Conservation (phyloP, 179 eudicot species). For the Corrigiola litoralis region DNA sequence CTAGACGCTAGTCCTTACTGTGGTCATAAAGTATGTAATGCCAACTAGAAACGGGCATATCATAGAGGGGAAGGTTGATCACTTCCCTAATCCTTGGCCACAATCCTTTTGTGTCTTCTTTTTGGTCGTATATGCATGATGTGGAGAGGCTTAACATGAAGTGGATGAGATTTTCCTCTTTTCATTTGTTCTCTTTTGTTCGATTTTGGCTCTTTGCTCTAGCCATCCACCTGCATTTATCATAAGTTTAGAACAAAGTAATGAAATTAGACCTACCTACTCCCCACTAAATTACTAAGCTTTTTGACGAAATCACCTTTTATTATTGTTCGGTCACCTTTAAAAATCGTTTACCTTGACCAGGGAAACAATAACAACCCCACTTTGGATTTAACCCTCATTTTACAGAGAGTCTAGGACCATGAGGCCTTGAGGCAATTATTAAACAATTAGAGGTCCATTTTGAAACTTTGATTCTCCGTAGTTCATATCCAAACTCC, state of each 20-base stretch:
- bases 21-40: no score
- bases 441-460: no score
- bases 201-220: background rate
- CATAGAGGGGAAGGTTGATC: background rate
- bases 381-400: no score
- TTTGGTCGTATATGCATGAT: conserved; percentile 10
- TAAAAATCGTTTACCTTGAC: background rate
- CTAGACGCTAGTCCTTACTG: no score
- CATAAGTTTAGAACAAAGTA: background rate
- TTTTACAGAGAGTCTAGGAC: no score
- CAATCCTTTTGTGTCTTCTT: background rate
- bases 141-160: background rate
- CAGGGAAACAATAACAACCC: background rate
- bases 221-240: background rate
- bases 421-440: no score
- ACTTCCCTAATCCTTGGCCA: background rate
- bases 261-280: conserved; percentile 11
- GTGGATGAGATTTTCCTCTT: conserved; percentile 7
- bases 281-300: conserved; percentile 15
- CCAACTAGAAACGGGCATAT: background rate
- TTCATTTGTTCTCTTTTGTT: background rate
- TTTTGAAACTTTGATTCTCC: no score
- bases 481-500: no score
- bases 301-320: conserved; percentile 5
- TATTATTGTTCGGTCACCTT: background rate